A percentile compares a stretch with the other conserved stretches of the same genome.
These are phyloP conservation scores for Amaranthus hypochondriacus DNA, from an alignment of 148 eudicot genomes.

Conservation along the genomic window DNA sequence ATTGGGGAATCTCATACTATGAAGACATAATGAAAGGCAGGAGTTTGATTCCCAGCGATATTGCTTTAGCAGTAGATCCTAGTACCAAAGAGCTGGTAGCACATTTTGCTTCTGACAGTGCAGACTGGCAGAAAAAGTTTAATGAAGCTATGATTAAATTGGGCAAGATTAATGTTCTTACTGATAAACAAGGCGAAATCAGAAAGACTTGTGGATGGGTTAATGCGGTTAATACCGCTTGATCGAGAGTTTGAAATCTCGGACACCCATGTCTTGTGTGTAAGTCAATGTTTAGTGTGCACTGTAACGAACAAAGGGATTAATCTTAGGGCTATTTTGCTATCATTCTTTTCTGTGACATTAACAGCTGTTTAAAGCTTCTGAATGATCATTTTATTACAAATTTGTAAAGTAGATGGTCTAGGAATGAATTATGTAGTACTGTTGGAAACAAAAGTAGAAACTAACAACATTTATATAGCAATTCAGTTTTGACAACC, in stretches of 20 bases:
- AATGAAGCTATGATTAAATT: slow-evolving; percentile 20
- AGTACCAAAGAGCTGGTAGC: slow-evolving; percentile 1
- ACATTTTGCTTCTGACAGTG: not conserved
- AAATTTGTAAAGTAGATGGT: no score
- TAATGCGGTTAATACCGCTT: slow-evolving; percentile 13
- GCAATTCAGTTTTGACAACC: no score
- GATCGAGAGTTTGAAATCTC: not conserved
- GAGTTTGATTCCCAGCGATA: slow-evolving; percentile 7
- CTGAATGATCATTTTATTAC: no score
- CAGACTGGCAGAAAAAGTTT: slow-evolving; percentile 17
- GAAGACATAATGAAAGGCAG: slow-evolving; percentile 5
- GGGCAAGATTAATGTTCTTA: slow-evolving; percentile 21
- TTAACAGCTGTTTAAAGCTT: no score
- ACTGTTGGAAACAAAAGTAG: no score
- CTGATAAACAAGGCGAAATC: slow-evolving; percentile 23
- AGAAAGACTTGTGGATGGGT: slow-evolving; percentile 11
- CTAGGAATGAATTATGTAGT: no score
- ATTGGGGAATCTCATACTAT: slow-evolving; percentile 23
- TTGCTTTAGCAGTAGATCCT: slow-evolving; percentile 9
- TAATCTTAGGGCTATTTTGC: not conserved
- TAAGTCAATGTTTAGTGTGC: not conserved
- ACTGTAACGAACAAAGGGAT: not conserved
- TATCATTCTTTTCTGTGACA: not conserved
- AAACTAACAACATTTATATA: no score
- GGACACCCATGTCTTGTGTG: not conserved